A percentile compares a stretch with the other conserved stretches of the same genome.
These are phyloP conservation scores for Mortierella sp. DNA, from an alignment of 371 early-diverging fungal genomes.

Conservation along the genomic window DNA sequence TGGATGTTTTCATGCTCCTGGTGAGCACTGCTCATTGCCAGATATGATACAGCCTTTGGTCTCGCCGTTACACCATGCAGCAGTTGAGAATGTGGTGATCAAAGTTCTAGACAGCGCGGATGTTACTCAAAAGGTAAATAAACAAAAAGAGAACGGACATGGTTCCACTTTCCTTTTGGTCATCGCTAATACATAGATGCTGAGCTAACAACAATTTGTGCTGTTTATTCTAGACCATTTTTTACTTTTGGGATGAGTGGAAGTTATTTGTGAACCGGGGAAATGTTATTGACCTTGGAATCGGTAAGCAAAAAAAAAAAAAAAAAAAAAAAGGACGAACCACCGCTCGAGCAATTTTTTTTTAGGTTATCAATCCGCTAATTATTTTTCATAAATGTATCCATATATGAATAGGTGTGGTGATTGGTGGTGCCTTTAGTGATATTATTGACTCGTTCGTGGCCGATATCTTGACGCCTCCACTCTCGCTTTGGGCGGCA, in stretches of 20 bases:
- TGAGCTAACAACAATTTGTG: neutral
- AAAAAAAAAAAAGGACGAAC: neutral
- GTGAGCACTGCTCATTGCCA: conserved; percentile 35
- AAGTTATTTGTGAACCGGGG: conserved; percentile 42
- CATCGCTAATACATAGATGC: neutral
- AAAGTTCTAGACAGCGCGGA: conserved; percentile 38
- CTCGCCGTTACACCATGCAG: conserved; percentile 18
- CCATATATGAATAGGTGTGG: conserved; percentile 31
- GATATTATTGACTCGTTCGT: conserved; percentile 53
- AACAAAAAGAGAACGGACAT: neutral
- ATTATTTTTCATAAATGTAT: neutral
- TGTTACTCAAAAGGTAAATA: conserved; percentile 37
- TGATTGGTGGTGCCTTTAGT: conserved; percentile 55
- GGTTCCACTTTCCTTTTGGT: too few species aligned
- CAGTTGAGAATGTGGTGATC: conserved; percentile 42
- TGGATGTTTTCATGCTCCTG: conserved; percentile 10
- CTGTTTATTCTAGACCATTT: conserved; percentile 18
- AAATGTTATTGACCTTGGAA: conserved; percentile 54
- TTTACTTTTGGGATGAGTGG: conserved; percentile 51
- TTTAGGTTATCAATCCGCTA: neutral
- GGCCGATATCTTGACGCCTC: conserved; percentile 54
- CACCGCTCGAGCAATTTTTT: neutral
- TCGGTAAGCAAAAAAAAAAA: conserved; percentile 24
- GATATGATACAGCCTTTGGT: conserved; percentile 33
- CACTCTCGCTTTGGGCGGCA: conserved; percentile 37